Evolutionary conservation across 805 yeast species (phyloP).

Genomic region (Lachancea thermotolerans): DNA sequence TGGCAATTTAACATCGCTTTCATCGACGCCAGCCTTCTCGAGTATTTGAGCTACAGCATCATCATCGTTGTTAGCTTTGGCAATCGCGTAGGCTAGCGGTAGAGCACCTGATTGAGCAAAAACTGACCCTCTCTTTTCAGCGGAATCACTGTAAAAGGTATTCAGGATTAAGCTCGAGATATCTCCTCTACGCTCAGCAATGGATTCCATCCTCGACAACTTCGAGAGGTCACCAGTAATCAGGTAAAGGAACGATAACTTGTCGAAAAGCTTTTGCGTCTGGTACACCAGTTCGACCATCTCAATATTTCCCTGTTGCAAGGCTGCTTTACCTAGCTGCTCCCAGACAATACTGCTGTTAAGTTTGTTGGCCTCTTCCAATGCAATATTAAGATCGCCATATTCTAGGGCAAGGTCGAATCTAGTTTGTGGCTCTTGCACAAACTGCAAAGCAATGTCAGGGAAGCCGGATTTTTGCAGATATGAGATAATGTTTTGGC

Average conservation of each 20-base stretch:
- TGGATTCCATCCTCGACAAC: conserved; percentile 75
- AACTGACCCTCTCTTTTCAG: conserved; percentile 65
- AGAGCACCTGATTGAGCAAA: conserved; percentile 72
- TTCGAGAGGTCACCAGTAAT: conserved; percentile 74
- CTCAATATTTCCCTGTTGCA: conserved; percentile 80
- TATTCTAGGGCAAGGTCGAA: conserved; percentile 94
- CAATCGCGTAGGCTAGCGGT: conserved; percentile 89
- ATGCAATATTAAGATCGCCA: conserved; percentile 81
- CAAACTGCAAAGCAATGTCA: conserved; percentile 94
- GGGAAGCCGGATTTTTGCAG: conserved; percentile 94
- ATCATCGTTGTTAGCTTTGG: conserved; percentile 75
- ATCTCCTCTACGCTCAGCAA: conserved; percentile 86
- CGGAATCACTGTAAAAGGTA: conserved; percentile 67
- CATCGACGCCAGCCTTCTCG: conserved; percentile 59
- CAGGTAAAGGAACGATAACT: conserved; percentile 81
- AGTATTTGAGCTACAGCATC: conserved; percentile 69
- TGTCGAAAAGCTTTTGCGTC: conserved; percentile 78
- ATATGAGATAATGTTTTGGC: conserved; percentile 94
- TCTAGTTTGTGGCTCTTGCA: conserved; percentile 91
- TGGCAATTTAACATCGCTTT: conserved; percentile 60
- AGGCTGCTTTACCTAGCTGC: conserved; percentile 76
- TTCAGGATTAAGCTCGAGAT: conserved; percentile 74
- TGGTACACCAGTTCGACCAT: conserved; percentile 85
- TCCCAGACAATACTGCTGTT: conserved; percentile 70
- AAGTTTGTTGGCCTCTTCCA: conserved; percentile 76